phyloP scores from a whole-genome alignment of 768 basidiomycete genomes.

The Leccinum pellstonianum region DNA sequence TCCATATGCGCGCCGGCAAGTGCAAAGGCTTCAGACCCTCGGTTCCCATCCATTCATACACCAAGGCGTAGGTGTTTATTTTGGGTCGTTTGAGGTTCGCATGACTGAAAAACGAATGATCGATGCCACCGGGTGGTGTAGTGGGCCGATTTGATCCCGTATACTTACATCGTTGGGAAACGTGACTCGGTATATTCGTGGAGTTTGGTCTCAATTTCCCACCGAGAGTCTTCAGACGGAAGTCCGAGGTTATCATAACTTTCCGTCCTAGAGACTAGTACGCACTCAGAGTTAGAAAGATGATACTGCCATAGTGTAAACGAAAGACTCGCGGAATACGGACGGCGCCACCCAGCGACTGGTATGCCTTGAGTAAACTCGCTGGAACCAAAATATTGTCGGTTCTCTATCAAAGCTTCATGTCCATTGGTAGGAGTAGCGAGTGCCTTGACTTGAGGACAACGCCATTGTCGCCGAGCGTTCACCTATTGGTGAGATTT shows the following conservation, averaged over 20 bases:
- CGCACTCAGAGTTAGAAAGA: not conserved
- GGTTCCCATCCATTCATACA: constrained; percentile 59
- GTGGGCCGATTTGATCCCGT: not conserved
- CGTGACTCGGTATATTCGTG: constrained; percentile 35
- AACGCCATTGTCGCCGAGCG: constrained; percentile 3
- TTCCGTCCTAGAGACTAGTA: constrained; percentile 42
- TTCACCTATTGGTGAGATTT: no score
- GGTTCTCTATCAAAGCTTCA: constrained; percentile 18
- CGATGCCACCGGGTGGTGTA: not conserved
- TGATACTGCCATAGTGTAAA: not conserved
- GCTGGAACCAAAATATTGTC: constrained; percentile 22
- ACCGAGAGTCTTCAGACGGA: constrained; percentile 47
- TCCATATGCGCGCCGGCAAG: constrained; percentile 46
- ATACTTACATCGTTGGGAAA: constrained; percentile 59
- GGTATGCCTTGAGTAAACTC: constrained; percentile 31
- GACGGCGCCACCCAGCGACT: constrained; percentile 36
- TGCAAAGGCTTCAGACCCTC: constrained; percentile 54
- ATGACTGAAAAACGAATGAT: constrained; percentile 37
- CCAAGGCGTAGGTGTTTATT: constrained; percentile 59
- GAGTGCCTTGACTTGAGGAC: constrained; percentile 28
- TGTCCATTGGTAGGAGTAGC: constrained; percentile 13
- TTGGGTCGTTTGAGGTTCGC: constrained; percentile 47
- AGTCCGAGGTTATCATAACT: constrained; percentile 50
- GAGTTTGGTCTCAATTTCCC: constrained; percentile 29
- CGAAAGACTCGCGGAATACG: constrained; percentile 28